These are phyloP conservation scores for Symbiodinium natans DNA, from an alignment of 73 alveolate species.

Conservation along the genomic window DNA sequence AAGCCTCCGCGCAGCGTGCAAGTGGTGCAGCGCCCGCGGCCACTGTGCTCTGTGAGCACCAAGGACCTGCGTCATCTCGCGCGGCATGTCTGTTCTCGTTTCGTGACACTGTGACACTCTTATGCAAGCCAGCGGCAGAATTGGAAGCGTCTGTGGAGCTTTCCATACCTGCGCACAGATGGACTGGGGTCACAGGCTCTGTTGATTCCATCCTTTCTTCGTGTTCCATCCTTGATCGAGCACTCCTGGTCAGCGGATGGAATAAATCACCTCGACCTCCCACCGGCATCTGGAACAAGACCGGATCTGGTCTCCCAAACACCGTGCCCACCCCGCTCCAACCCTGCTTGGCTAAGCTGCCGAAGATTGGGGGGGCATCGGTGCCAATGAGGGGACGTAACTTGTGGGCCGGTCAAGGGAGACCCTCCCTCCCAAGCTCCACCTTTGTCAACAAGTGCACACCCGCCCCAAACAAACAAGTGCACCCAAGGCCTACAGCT, in stretches of 20 bases:
- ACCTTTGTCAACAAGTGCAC: too few species aligned
- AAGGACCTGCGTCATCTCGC: neutral
- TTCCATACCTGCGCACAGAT: neutral
- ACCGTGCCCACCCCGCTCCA: neutral
- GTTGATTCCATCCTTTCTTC: neutral
- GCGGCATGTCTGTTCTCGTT: neutral
- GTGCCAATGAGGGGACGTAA: too few species aligned
- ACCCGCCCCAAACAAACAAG: too few species aligned
- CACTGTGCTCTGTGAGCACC: constrained; percentile 4
- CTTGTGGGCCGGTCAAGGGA: too few species aligned
- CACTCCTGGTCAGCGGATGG: too few species aligned
- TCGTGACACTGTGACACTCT: neutral
- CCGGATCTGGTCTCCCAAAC: neutral
- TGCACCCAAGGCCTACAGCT: too few species aligned
- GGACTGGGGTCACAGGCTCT: neutral
- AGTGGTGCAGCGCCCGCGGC: constrained; percentile 20
- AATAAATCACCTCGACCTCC: neutral
- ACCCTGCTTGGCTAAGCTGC: neutral
- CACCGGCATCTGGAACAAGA: neutral
- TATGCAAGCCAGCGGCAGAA: neutral
- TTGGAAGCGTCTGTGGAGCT: constrained; percentile 23
- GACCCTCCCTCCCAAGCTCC: too few species aligned
- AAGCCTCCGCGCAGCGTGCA: neutral
- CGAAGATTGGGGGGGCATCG: too few species aligned
- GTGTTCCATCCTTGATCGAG: too few species aligned